Conservation (phyloP, 192 early-diverging fungal genomes). For the Rhizoclosmatium globosum region DNA sequence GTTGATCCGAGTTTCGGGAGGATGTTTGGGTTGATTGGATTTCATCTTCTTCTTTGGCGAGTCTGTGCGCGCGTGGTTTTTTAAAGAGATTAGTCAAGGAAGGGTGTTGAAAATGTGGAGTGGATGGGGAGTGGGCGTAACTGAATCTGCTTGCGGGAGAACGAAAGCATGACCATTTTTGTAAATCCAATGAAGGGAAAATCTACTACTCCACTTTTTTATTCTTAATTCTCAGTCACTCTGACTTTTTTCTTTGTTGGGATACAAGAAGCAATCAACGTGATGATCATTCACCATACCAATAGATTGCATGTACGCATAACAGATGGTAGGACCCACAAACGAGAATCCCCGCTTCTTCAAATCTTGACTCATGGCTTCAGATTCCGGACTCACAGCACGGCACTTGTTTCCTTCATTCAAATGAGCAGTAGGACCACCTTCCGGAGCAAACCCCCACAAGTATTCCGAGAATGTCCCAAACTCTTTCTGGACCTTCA, state of each 20-base stretch:
- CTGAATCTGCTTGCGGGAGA: too few relatives aligned
- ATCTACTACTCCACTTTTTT: too few relatives aligned
- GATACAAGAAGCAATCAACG: conserved; percentile 7
- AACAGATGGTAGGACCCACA: conserved; percentile 34
- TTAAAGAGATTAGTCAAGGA: too few relatives aligned
- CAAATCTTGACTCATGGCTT: conserved; percentile 38
- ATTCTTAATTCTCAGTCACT: too few relatives aligned
- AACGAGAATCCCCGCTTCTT: conserved; percentile 38
- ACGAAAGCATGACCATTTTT: too few relatives aligned
- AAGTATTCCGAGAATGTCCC: conserved; percentile 36
- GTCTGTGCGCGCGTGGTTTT: too few relatives aligned
- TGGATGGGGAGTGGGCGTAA: too few relatives aligned
- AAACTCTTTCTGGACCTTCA: conserved; percentile 39
- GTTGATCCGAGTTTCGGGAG: background rate
- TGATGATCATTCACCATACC: conserved; percentile 40
- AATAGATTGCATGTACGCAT: conserved; percentile 39
- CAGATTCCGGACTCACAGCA: conserved; percentile 27
- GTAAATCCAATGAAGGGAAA: too few relatives aligned
- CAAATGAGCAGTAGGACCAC: background rate
- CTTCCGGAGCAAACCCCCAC: conserved; percentile 28
- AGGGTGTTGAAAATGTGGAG: too few relatives aligned
- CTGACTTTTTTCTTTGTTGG: background rate
- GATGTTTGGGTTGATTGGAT: background rate
- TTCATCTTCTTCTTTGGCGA: background rate
- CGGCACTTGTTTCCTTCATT: background rate